phyloP scores from a whole-genome alignment of 2,329 filamentous ascomycete species.

The Diplodia intermedia region DNA sequence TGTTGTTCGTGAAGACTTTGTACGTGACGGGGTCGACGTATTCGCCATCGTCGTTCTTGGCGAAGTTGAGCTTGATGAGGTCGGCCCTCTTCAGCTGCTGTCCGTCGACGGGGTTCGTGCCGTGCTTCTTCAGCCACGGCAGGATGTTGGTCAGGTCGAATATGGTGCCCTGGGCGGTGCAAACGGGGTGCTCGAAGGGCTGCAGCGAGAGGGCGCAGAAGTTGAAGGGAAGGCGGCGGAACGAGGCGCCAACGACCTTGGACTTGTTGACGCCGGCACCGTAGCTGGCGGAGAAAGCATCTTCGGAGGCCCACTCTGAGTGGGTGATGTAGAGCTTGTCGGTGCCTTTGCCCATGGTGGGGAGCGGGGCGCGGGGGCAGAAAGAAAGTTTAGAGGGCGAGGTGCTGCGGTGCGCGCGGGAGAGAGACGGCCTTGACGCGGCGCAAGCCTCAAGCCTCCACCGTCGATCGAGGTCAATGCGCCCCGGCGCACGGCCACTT shows the following conservation, averaged over 20 bases:
- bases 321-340: slow-evolving; percentile 77
- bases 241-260: slow-evolving; percentile 66
- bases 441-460: too few relatives aligned
- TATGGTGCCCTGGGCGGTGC: slow-evolving; percentile 83
- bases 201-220: slow-evolving; percentile 96
- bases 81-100: slow-evolving; percentile 79
- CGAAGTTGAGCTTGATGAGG: slow-evolving; percentile 88
- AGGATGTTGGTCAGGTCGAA: slow-evolving; percentile 96
- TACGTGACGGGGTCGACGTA: slow-evolving; percentile 96
- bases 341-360: slow-evolving; percentile 48
- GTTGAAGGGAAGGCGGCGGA: slow-evolving; percentile 94
- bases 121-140: slow-evolving; percentile 91
- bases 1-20: slow-evolving; percentile 98
- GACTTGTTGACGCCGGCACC: slow-evolving; percentile 68
- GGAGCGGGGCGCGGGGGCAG: not conserved
- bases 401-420: not conserved
- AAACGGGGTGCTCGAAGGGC: slow-evolving; percentile 93
- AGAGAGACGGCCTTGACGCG: slow-evolving; percentile 4
- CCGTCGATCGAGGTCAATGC: too few relatives aligned
- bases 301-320: slow-evolving; percentile 93
- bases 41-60: slow-evolving; percentile 88
- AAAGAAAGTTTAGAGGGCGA: not conserved
- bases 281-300: slow-evolving; percentile 84
- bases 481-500: too few relatives aligned
- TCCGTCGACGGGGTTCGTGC: slow-evolving; percentile 89